Conservation (phyloP, 768 basidiomycete genomes). For the Thelephora aurantiotincta region DNA sequence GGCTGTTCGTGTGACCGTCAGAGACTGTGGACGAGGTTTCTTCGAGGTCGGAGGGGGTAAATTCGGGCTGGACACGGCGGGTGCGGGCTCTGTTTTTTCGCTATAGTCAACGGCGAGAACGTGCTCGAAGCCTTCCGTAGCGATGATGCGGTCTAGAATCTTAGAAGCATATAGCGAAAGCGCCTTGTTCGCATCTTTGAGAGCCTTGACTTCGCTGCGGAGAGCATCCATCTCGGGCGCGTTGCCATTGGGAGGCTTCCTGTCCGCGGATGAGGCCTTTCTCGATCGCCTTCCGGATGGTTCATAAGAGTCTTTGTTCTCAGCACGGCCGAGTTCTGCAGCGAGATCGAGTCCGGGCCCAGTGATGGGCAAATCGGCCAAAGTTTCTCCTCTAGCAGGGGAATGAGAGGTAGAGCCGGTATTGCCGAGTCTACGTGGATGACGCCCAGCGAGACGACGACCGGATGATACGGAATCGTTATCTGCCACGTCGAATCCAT, state of each 20-base stretch:
- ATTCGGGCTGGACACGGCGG: conserved; percentile 24
- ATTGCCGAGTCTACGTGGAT: conserved; percentile 31
- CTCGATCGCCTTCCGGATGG: conserved; percentile 26
- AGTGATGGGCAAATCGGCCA: conserved; percentile 76
- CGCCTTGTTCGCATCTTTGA: conserved; percentile 94
- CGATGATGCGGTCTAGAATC: conserved; percentile 95
- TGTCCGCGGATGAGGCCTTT: conserved; percentile 11
- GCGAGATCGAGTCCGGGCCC: conserved; percentile 85
- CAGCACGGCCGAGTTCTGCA: conserved; percentile 82
- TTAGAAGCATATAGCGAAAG: conserved; percentile 91
- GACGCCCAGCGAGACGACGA: conserved; percentile 27
- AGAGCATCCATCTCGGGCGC: conserved; percentile 58
- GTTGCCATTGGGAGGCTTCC: conserved; percentile 23
- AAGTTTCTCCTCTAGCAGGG: conserved; percentile 54
- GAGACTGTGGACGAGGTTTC: conserved; percentile 51
- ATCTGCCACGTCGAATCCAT: conserved; percentile 20
- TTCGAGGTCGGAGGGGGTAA: conserved; percentile 13
- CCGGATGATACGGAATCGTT: conserved; percentile 16
- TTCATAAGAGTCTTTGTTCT: conserved; percentile 67
- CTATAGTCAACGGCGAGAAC: conserved; percentile 90
- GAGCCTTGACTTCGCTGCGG: conserved; percentile 74
- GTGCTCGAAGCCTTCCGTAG: conserved; percentile 93
- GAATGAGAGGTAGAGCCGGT: conserved; percentile 37
- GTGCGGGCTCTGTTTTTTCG: conserved; percentile 33
- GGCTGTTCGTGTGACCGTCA: conserved; percentile 24